Percentiles rank a stretch among this genome's conserved stretches.
phyloP scores from a whole-genome alignment of 2,329 filamentous ascomycete genomes.

The Nothophaeocryptopus gaeumannii region DNA sequence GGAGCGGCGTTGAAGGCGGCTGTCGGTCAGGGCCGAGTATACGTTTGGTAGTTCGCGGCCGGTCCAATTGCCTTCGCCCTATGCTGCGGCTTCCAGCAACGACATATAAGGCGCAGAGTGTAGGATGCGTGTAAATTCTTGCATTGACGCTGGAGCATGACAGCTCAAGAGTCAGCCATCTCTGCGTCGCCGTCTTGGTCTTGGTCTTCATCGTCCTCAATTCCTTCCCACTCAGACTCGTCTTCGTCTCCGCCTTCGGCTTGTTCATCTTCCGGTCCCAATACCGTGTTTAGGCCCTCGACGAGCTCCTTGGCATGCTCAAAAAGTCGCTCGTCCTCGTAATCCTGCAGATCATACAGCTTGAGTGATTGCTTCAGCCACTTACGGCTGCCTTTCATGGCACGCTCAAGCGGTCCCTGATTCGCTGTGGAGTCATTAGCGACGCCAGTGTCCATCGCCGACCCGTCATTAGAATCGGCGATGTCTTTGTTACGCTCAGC shows the following conservation, averaged over 20 bases:
- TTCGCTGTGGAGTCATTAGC: conserved; percentile 37
- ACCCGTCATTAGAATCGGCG: conserved; percentile 18
- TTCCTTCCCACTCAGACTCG: conserved; percentile 35
- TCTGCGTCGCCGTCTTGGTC: conserved; percentile 29
- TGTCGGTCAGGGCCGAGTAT: no score
- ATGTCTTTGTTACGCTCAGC: conserved; percentile 61
- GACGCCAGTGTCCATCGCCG: conserved; percentile 33
- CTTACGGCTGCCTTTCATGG: conserved; percentile 71
- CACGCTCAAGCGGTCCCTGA: conserved; percentile 41
- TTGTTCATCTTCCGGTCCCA: conserved; percentile 45
- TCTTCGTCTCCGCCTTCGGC: conserved; percentile 43
- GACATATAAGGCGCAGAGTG: background rate
- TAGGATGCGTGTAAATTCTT: background rate
- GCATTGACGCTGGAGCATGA: background rate
- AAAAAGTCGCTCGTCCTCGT: conserved; percentile 76
- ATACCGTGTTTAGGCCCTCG: conserved; percentile 42
- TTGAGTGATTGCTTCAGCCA: conserved; percentile 80
- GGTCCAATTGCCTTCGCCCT: no score
- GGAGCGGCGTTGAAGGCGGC: no score
- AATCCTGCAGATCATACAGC: conserved; percentile 75
- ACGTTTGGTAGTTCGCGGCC: no score
- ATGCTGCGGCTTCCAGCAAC: no score
- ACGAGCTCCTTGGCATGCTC: conserved; percentile 73
- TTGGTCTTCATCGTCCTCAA: conserved; percentile 35
- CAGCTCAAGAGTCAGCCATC: conserved; percentile 29